phyloP scores from a whole-genome alignment of 148 eudicot species.

The Amaranthus palmeri region DNA sequence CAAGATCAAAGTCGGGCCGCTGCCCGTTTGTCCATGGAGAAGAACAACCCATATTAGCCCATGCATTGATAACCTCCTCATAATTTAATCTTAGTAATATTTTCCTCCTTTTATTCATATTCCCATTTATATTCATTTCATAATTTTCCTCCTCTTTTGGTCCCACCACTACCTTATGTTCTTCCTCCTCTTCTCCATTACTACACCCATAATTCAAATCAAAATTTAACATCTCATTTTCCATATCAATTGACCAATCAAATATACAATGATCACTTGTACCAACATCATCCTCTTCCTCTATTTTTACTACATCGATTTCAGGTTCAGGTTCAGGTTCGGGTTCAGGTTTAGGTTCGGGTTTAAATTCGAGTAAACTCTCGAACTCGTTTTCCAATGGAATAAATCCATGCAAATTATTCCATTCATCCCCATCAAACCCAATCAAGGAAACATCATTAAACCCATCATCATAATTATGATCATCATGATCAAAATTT shows the following conservation, averaged over 20 bases:
- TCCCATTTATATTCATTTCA: too few relatives aligned
- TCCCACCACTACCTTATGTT: too few relatives aligned
- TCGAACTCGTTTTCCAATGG: slow-evolving; percentile 37
- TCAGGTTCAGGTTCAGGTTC: too few relatives aligned
- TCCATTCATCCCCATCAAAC: slow-evolving; percentile 22
- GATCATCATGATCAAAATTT: not conserved
- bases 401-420: slow-evolving; percentile 31
- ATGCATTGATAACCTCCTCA: slow-evolving; percentile 47
- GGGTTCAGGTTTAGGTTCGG: too few relatives aligned
- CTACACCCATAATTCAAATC: too few relatives aligned
- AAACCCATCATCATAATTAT: not conserved
- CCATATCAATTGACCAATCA: too few relatives aligned
- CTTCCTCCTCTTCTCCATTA: too few relatives aligned
- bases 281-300: too few relatives aligned
- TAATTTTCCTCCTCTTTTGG: slow-evolving; percentile 9
- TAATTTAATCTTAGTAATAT: slow-evolving; percentile 50
- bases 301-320: too few relatives aligned
- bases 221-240: too few relatives aligned
- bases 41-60: slow-evolving; percentile 36
- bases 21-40: slow-evolving; percentile 66
- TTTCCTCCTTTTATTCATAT: slow-evolving; percentile 28
- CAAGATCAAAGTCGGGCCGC: slow-evolving; percentile 45
- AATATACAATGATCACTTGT: too few relatives aligned
- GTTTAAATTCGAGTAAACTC: too few relatives aligned
- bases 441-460: slow-evolving; percentile 1